A percentile compares a stretch with the other conserved stretches of the same genome.
These are phyloP conservation scores for Leucogyrophana mollusca DNA, from an alignment of 768 basidiomycete species.

Conservation along the genomic window DNA sequence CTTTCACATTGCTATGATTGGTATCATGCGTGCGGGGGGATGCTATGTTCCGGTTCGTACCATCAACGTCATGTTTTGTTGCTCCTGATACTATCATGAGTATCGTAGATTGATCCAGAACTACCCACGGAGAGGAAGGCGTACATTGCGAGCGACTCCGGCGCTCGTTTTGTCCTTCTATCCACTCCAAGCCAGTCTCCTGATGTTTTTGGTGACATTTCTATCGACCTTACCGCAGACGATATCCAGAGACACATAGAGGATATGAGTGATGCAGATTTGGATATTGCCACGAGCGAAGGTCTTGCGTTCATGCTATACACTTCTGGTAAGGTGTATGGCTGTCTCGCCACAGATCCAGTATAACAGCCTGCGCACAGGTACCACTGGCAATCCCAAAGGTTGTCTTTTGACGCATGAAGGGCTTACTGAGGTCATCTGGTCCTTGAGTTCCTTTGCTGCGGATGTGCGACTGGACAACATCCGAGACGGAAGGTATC, in stretches of 20 bases:
- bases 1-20: slow-evolving; percentile 44
- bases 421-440: slow-evolving; percentile 31
- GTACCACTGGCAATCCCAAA: slow-evolving; percentile 52
- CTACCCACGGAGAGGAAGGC: slow-evolving; percentile 43
- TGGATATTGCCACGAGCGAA: slow-evolving; percentile 28
- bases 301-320: slow-evolving; percentile 46
- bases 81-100: slow-evolving; percentile 1
- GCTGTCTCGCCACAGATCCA: neutral
- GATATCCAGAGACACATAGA: slow-evolving; percentile 26
- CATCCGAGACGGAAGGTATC: slow-evolving; percentile 29
- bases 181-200: slow-evolving; percentile 13
- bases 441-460: slow-evolving; percentile 24
- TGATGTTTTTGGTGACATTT: slow-evolving; percentile 17
- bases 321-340: slow-evolving; percentile 40
- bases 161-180: slow-evolving; percentile 41
- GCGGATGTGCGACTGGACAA: slow-evolving; percentile 20
- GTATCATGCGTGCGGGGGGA: slow-evolving; percentile 45
- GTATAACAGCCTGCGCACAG: slow-evolving; percentile 18
- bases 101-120: slow-evolving; percentile 49
- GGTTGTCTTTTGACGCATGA: slow-evolving; percentile 43
- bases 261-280: slow-evolving; percentile 23
- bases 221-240: slow-evolving; percentile 18
- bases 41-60: slow-evolving; percentile 49
- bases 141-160: slow-evolving; percentile 43
- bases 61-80: neutral